A percentile compares a stretch with the other conserved stretches of the same genome.
phyloP scores from a whole-genome alignment of 2,329 filamentous ascomycete genomes.

The Cordyceps militaris region DNA sequence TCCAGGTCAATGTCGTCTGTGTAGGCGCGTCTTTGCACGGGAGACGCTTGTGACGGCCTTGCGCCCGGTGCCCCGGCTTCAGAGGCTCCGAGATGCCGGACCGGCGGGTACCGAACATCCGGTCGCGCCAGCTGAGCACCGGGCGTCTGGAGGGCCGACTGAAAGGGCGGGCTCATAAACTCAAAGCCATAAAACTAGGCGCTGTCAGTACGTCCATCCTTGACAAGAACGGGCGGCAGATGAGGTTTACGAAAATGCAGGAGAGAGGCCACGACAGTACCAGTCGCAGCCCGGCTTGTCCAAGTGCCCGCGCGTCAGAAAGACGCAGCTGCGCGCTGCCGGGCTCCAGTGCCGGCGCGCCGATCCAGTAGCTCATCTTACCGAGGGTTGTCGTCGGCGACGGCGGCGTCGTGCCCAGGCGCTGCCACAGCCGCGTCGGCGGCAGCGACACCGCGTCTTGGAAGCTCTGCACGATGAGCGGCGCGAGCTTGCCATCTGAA shows the following conservation, averaged over 20 bases:
- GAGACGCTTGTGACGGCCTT: no score
- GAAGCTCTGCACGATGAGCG: slow-evolving; percentile 2
- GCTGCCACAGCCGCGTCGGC: neutral
- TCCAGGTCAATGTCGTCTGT: no score
- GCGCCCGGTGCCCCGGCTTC: no score
- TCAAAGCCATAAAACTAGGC: slow-evolving; percentile 1
- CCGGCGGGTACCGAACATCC: neutral
- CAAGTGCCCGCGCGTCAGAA: neutral
- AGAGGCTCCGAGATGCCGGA: neutral
- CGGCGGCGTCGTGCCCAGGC: neutral
- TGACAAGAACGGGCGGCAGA: neutral
- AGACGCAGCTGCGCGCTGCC: neutral
- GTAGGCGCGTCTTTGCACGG: no score
- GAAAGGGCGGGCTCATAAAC: neutral
- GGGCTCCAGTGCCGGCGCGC: neutral
- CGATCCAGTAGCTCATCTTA: slow-evolving; percentile 4
- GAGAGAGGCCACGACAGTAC: neutral
- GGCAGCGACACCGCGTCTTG: neutral
- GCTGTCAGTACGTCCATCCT: neutral
- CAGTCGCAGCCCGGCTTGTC: neutral
- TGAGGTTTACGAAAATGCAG: neutral
- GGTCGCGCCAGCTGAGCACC: neutral
- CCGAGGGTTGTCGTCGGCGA: neutral
- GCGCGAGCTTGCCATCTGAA: neutral
- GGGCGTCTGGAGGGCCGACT: neutral